Evolutionary conservation across 2,329 filamentous ascomycete species (phyloP).

Genomic region (Cercospora sojina): DNA sequence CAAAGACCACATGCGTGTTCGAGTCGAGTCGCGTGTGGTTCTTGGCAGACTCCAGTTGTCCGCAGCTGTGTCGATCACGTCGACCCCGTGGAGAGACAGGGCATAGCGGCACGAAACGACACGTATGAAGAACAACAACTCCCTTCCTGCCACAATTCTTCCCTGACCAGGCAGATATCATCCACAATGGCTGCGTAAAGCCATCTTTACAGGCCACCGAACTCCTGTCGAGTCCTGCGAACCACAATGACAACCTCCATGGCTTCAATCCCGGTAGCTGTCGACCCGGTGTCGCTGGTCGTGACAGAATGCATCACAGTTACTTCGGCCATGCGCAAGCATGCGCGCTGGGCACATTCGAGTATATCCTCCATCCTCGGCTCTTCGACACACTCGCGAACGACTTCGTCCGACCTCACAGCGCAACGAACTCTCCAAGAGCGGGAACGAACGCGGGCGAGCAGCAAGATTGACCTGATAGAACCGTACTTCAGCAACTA

Average conservation of each 20-base stretch:
- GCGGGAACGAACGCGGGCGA: slow-evolving; percentile 34
- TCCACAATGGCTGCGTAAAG: not conserved
- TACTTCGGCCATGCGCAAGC: slow-evolving; percentile 96
- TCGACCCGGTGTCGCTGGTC: slow-evolving; percentile 59
- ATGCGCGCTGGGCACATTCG: slow-evolving; percentile 92
- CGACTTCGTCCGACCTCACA: slow-evolving; percentile 19
- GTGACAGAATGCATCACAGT: slow-evolving; percentile 99
- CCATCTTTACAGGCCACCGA: not conserved
- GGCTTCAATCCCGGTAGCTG: slow-evolving; percentile 35
- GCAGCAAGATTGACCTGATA: slow-evolving; percentile 37
- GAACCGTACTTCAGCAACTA: slow-evolving; percentile 20
- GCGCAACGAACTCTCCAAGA: slow-evolving; percentile 32
- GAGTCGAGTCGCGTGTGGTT: slow-evolving; percentile 1
- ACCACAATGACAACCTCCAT: slow-evolving; percentile 17
- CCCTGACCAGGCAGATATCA: not conserved
- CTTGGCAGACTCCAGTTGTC: not conserved
- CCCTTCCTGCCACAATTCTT: not conserved
- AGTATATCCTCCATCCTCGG: slow-evolving; percentile 95
- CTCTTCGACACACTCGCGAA: slow-evolving; percentile 16
- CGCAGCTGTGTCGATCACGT: not conserved
- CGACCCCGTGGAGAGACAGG: slow-evolving; percentile 3
- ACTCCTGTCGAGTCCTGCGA: not conserved
- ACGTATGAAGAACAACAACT: not conserved
- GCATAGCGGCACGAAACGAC: not conserved
- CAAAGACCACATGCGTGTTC: not conserved